phyloP scores from a whole-genome alignment of 371 early-diverging fungal species.

The Actinomucor elegans region DNA sequence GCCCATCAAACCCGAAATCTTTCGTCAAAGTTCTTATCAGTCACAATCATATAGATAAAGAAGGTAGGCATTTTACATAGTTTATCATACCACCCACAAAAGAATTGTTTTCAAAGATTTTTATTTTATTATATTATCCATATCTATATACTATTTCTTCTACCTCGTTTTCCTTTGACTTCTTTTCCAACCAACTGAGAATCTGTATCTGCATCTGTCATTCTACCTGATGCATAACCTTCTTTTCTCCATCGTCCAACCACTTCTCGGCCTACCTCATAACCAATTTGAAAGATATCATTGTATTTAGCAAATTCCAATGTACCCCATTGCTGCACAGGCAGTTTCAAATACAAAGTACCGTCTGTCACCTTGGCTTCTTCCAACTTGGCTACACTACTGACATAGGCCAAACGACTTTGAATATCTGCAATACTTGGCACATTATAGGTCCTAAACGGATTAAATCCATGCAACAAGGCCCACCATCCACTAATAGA shows the following conservation, averaged over 20 bases:
- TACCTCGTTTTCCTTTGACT: constrained; percentile 47
- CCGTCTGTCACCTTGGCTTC: constrained; percentile 86
- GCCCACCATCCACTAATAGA: constrained; percentile 95
- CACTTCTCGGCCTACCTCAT: constrained; percentile 83
- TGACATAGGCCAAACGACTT: constrained; percentile 95
- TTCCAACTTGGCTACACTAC: constrained; percentile 87
- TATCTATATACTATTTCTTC: constrained; percentile 52
- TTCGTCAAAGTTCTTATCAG: no score
- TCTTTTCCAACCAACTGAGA: constrained; percentile 29
- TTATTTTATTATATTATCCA: no score
- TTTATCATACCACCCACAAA: no score
- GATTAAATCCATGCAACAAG: constrained; percentile 82
- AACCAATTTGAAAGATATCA: constrained; percentile 92
- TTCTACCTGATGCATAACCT: constrained; percentile 57
- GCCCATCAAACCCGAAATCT: no score
- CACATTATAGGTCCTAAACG: constrained; percentile 73
- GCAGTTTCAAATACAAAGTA: constrained; percentile 88
- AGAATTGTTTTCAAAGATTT: no score
- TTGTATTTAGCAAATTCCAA: constrained; percentile 89
- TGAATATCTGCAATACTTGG: constrained; percentile 98
- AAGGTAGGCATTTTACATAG: no score
- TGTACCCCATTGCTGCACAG: constrained; percentile 87
- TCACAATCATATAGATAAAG: no score
- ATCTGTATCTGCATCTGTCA: constrained; percentile 26
- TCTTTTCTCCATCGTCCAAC: constrained; percentile 83